A percentile compares a stretch with the other conserved stretches of the same genome.
phyloP scores from a whole-genome alignment of 768 basidiomycete genomes.

The Coprinopsis sp. region DNA sequence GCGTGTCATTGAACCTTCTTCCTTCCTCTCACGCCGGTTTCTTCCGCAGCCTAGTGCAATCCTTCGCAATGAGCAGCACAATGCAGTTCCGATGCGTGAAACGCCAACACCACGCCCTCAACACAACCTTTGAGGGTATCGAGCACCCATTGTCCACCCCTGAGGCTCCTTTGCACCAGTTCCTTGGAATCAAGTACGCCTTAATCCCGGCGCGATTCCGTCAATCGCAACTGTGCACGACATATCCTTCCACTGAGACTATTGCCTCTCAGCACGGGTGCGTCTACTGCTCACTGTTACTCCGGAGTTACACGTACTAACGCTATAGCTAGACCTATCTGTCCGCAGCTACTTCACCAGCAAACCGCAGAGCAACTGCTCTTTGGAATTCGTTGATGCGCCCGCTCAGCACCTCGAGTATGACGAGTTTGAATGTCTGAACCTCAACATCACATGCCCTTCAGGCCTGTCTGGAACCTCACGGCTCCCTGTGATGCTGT shows the following conservation, averaged over 20 bases:
- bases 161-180: constrained; percentile 60
- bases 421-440: constrained; percentile 77
- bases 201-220: constrained; percentile 70
- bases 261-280: constrained; percentile 69
- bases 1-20: too few relatives aligned
- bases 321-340: constrained; percentile 54
- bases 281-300: constrained; percentile 14
- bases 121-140: constrained; percentile 63
- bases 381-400: constrained; percentile 51
- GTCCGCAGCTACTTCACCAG: constrained; percentile 52
- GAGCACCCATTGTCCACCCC: constrained; percentile 56
- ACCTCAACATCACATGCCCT: constrained; percentile 76
- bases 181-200: constrained; percentile 76
- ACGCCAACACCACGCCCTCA: constrained; percentile 50
- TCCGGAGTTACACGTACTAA: neutral
- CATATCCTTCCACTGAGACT: constrained; percentile 52
- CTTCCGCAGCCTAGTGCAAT: too few relatives aligned
- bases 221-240: constrained; percentile 58
- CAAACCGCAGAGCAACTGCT: constrained; percentile 55
- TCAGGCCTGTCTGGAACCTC: constrained; percentile 49
- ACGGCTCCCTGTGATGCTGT: constrained; percentile 72
- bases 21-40: too few relatives aligned
- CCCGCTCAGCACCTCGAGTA: constrained; percentile 54
- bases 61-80: too few relatives aligned
- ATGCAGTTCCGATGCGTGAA: constrained; percentile 22